Base-by-base conservation (phyloP, 306 rosid genomes). In the Rubus idaeus region DNA sequence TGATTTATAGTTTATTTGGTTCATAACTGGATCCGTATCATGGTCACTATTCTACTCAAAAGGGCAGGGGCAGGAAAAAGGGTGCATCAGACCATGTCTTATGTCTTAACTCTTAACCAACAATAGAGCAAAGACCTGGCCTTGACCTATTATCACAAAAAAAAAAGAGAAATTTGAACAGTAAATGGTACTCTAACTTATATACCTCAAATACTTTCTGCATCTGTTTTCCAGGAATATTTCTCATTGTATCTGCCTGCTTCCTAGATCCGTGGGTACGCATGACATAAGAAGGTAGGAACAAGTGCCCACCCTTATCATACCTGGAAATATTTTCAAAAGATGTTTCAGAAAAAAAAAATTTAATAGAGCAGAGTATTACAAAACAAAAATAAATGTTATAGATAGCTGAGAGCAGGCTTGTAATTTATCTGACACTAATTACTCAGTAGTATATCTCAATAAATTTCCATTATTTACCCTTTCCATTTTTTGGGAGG, bases 401-500 rank as follows among this genome's bases (percentile, higher is more conserved):
- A 64, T 5, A 14, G 70, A 20, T 55, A 61, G 23, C 73, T 60
- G 14, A 37, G 67, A 23, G 74, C 69, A 73, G 46, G 37, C 49
- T 55, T 63, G 39, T 37, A 8, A 61, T 37, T 47, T 18, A 11
- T 70, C 21, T 5, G 71, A n/a, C 78, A 50, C 8, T 44, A 21
- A 3, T 12, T 44, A 60, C 30, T 62, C 57, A 45, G 68, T 12
- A 1, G 26, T 16, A 63, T 21, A 56, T 26, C 46, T 40, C 26
- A 23, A 23, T 21, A 20, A 49, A 44, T 26, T 8, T 74, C 11
- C 2, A 2, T 23, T 60, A 45, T 58, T 73, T 90, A 90, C 97
- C 96, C 92, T 85, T 83, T 92, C 97, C 97, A 92, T 80, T 79
- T 89, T 84, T 83, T 92, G 9, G 97, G 97, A 83, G 96, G 97